Evolutionary conservation across 108 stramenopile species (phyloP).

Genomic region (Nannochloropsis gaditana): DNA sequence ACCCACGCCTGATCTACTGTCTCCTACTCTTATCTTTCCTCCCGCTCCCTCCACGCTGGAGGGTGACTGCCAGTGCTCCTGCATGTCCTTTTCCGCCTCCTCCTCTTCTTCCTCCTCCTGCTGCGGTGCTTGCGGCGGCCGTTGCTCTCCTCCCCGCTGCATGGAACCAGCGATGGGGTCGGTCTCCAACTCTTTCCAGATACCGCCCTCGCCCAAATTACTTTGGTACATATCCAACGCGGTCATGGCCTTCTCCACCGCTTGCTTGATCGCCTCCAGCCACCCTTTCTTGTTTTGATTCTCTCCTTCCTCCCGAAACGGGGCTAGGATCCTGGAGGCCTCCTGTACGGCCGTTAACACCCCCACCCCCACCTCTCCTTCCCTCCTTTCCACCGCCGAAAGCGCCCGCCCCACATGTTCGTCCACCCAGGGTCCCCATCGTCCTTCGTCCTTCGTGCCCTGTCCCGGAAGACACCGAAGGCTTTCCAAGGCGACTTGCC

Average conservation of each 20-base stretch:
- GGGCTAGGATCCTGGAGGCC: not conserved
- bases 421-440: not conserved
- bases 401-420: not conserved
- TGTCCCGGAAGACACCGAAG: not conserved
- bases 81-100: not conserved
- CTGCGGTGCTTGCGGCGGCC: not conserved
- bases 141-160: not conserved
- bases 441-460: not conserved
- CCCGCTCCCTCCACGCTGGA: not conserved
- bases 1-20: not conserved
- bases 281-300: not conserved
- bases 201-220: not conserved
- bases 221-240: constrained; percentile 17
- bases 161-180: constrained; percentile 6
- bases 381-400: not conserved
- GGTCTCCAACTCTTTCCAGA: not conserved
- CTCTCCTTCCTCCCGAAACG: not conserved
- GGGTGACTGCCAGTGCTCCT: not conserved
- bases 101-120: not conserved
- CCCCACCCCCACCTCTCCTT: not conserved
- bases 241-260: not conserved
- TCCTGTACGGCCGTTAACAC: not conserved
- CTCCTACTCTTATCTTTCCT: not conserved
- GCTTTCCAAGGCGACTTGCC: not conserved
- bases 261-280: not conserved